phyloP scores from a whole-genome alignment of 2,329 filamentous ascomycete genomes.

The Colletotrichum tabaci region DNA sequence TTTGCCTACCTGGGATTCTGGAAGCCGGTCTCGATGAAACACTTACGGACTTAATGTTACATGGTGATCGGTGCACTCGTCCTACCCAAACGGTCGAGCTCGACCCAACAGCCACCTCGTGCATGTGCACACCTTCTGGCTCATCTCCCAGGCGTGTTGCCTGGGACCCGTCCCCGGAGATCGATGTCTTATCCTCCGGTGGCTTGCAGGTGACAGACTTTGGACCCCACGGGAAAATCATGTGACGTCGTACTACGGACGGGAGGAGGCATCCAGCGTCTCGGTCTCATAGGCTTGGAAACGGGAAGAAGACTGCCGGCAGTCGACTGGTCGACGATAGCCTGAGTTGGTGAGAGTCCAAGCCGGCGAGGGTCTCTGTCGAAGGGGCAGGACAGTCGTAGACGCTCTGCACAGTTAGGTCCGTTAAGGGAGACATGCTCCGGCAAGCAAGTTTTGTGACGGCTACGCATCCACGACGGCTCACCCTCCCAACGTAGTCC shows the following conservation, averaged over 20 bases:
- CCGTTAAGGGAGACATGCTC: not conserved
- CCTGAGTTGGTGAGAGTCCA: too few relatives aligned
- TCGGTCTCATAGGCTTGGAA: not conserved
- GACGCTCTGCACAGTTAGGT: not conserved
- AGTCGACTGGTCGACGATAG: not conserved
- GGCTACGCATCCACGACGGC: not conserved
- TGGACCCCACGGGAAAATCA: conserved; percentile 23
- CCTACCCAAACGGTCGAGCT: conserved; percentile 13
- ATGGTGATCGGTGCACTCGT: conserved; percentile 24
- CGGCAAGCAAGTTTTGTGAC: not conserved
- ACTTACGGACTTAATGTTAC: not conserved
- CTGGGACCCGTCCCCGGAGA: not conserved
- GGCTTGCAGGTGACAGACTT: conserved; percentile 31
- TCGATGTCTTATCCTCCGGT: conserved; percentile 20
- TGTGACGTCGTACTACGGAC: conserved; percentile 33
- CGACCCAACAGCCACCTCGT: conserved; percentile 17
- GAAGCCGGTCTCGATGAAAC: conserved; percentile 43
- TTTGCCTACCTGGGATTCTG: conserved; percentile 56
- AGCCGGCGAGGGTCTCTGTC: too few relatives aligned
- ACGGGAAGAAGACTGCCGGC: not conserved
- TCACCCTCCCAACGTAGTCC: not conserved
- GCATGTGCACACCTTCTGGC: conserved; percentile 18
- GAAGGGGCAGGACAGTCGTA: not conserved
- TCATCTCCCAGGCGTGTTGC: not conserved
- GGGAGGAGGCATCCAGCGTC: not conserved